These are phyloP conservation scores for Catenaria anguillulae DNA, from an alignment of 371 early-diverging fungal genomes.

Conservation along the genomic window DNA sequence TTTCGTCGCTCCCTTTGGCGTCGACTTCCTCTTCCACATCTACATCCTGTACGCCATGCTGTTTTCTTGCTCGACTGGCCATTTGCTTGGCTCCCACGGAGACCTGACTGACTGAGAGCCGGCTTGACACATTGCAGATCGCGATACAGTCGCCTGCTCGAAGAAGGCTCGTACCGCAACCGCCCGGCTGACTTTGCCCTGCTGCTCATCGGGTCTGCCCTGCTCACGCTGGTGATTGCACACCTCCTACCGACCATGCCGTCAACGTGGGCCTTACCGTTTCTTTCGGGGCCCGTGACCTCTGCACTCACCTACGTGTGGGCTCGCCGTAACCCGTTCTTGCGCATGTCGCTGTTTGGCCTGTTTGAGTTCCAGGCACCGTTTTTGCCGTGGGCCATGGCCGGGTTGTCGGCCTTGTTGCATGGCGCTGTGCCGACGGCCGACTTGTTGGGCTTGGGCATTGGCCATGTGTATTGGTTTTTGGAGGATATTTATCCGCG, in stretches of 20 bases:
- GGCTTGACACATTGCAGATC: too few relatives aligned
- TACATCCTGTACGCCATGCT: constrained; percentile 63
- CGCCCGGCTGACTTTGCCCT: constrained; percentile 74
- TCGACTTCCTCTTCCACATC: constrained; percentile 86
- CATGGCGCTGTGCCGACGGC: constrained; percentile 54
- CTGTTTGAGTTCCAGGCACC: constrained; percentile 80
- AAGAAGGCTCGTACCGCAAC: constrained; percentile 80
- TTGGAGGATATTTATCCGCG: constrained; percentile 86
- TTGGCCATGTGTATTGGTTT: constrained; percentile 89
- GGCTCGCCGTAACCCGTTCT: constrained; percentile 79
- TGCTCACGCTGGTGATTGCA: constrained; percentile 7
- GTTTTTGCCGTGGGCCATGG: constrained; percentile 78
- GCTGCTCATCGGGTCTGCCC: constrained; percentile 48
- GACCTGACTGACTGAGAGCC: too few relatives aligned
- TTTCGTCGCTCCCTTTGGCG: constrained; percentile 71
- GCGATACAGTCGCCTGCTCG: constrained; percentile 85
- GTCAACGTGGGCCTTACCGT: constrained; percentile 30
- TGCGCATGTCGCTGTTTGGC: constrained; percentile 74
- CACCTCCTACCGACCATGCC: constrained; percentile 1
- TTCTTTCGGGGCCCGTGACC: constrained; percentile 68
- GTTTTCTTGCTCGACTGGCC: neutral
- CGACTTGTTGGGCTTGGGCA: constrained; percentile 67
- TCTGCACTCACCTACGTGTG: constrained; percentile 86
- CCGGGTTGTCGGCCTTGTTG: constrained; percentile 62
- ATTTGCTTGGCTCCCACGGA: neutral